Conservation (phyloP, 352 stramenopile species). For the Phytophthora boehmeriae region DNA sequence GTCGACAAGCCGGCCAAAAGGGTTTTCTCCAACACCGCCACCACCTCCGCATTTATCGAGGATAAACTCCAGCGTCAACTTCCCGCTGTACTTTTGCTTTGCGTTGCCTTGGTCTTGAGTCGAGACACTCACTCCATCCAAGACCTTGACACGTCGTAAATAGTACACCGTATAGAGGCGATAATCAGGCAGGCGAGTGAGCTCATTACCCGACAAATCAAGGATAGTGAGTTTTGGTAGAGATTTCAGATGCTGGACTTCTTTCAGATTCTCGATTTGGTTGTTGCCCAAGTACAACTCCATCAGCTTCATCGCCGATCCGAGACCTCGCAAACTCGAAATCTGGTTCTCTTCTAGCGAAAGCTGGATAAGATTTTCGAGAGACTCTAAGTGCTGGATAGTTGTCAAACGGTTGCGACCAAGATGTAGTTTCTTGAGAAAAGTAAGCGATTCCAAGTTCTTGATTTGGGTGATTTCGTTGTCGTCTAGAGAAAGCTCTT, state of each 20-base stretch:
- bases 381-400: constrained; percentile 63
- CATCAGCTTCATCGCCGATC: constrained; percentile 72
- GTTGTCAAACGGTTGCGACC: constrained; percentile 73
- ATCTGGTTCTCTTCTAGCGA: constrained; percentile 90
- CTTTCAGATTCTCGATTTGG: constrained; percentile 76
- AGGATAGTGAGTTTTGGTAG: constrained; percentile 88
- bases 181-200: constrained; percentile 67
- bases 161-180: constrained; percentile 85
- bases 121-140: constrained; percentile 78
- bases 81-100: constrained; percentile 90
- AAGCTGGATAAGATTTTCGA: constrained; percentile 75
- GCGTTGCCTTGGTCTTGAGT: constrained; percentile 79
- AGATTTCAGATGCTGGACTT: constrained; percentile 80
- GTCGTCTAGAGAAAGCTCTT: constrained; percentile 82
- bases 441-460: constrained; percentile 56
- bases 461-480: constrained; percentile 79
- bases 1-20: constrained; percentile 67
- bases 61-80: constrained; percentile 85
- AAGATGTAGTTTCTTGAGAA: constrained; percentile 79
- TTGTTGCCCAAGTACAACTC: constrained; percentile 91
- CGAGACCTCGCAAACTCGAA: constrained; percentile 65
- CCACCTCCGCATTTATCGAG: constrained; percentile 70
- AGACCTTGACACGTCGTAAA: constrained; percentile 79
- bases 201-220: constrained; percentile 84
- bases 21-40: constrained; percentile 19